phyloP scores from a whole-genome alignment of 2,329 filamentous ascomycete species.

The Stachybotrys echinatus region DNA sequence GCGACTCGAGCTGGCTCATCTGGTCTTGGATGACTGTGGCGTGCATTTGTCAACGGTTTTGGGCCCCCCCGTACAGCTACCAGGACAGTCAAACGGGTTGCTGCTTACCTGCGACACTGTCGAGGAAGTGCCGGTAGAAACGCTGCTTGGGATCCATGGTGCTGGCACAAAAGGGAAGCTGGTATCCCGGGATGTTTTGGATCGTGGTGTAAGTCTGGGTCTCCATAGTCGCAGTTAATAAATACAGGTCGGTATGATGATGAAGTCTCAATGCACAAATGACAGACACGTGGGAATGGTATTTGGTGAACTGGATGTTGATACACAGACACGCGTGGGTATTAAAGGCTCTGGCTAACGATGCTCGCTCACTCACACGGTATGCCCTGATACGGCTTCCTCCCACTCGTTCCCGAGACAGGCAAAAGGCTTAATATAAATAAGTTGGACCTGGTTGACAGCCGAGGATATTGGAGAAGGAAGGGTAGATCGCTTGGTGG shows the following conservation, averaged over 20 bases:
- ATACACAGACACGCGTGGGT: neutral
- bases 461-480: neutral
- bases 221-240: constrained; percentile 11
- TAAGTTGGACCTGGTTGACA: neutral
- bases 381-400: neutral
- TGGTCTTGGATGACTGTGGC: constrained; percentile 67
- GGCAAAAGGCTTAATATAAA: neutral
- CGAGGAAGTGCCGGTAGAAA: constrained; percentile 81
- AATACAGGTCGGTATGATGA: neutral
- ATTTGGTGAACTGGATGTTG: neutral
- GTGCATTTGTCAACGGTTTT: neutral
- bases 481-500: neutral
- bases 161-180: constrained; percentile 13
- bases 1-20: constrained; percentile 62
- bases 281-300: neutral
- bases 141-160: constrained; percentile 57
- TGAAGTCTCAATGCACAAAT: neutral
- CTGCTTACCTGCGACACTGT: constrained; percentile 63
- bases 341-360: neutral
- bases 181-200: constrained; percentile 15
- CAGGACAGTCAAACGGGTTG: too few species aligned
- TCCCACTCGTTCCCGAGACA: too few species aligned
- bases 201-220: constrained; percentile 14
- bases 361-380: neutral
- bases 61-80: neutral